phyloP scores from a whole-genome alignment of 2,329 filamentous ascomycete species.

The Aspergillus novofumigatus region DNA sequence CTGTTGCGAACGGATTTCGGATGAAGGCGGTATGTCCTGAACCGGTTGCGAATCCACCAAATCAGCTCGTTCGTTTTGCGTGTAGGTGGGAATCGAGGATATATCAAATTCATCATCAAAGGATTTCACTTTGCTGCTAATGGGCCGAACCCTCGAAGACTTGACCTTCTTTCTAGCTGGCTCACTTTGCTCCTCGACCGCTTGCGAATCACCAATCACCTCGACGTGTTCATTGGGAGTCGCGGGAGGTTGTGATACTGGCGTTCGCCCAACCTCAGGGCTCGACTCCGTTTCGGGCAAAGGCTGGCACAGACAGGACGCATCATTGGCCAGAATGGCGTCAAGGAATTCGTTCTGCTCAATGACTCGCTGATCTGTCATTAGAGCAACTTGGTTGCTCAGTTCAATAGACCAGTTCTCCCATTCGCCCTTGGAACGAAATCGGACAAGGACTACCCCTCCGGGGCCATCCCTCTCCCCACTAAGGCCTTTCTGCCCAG shows the following conservation, averaged over 20 bases:
- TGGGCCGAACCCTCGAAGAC: slow-evolving; percentile 24
- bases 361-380: slow-evolving; percentile 75
- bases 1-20: slow-evolving; percentile 25
- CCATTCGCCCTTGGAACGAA: slow-evolving; percentile 56
- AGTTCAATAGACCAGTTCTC: slow-evolving; percentile 67
- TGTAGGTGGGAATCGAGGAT: slow-evolving; percentile 36
- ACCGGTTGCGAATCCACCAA: slow-evolving; percentile 8
- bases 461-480: slow-evolving; percentile 63
- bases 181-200: slow-evolving; percentile 14
- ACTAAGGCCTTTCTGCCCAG: slow-evolving; percentile 68
- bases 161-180: slow-evolving; percentile 15
- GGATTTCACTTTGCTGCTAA: slow-evolving; percentile 60
- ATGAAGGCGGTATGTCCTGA: slow-evolving; percentile 18
- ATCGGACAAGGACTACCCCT: slow-evolving; percentile 70
- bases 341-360: slow-evolving; percentile 90
- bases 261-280: slow-evolving; percentile 8
- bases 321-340: slow-evolving; percentile 77
- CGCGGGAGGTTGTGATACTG: slow-evolving; percentile 1
- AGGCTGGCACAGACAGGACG: slow-evolving; percentile 64
- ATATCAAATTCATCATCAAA: slow-evolving; percentile 62
- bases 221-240: slow-evolving; percentile 6
- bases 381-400: slow-evolving; percentile 63
- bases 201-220: slow-evolving; percentile 11
- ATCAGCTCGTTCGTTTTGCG: slow-evolving; percentile 23
- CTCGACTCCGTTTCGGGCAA: slow-evolving; percentile 49